A percentile compares a stretch with the other conserved stretches of the same genome.
These are phyloP conservation scores for Suillus sp. DNA, from an alignment of 768 basidiomycete genomes.

Conservation along the genomic window DNA sequence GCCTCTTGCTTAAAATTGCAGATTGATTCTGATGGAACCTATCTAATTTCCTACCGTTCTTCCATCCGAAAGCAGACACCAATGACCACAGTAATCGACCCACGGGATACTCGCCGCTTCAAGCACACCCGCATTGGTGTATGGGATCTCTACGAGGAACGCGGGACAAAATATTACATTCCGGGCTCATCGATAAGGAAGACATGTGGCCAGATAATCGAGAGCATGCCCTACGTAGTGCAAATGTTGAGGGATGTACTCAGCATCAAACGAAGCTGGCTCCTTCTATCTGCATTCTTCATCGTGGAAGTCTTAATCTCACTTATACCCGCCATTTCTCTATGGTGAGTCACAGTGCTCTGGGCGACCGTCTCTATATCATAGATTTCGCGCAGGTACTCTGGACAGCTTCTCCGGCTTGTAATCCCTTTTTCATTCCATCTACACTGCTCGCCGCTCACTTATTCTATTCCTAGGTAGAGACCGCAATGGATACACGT, in stretches of 20 bases:
- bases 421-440: no score
- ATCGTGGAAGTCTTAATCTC: slow-evolving; percentile 44
- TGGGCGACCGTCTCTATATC: background rate
- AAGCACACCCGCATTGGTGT: slow-evolving; percentile 52
- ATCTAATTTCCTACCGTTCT: no score
- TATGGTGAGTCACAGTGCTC: slow-evolving; percentile 49
- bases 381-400: no score
- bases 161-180: slow-evolving; percentile 36
- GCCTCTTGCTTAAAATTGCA: no score
- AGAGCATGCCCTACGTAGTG: slow-evolving; percentile 61
- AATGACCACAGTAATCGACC: background rate
- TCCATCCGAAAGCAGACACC: no score
- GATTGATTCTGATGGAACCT: no score
- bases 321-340: slow-evolving; percentile 60
- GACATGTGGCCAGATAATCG: slow-evolving; percentile 46
- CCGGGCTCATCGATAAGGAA: slow-evolving; percentile 49
- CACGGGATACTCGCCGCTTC: background rate
- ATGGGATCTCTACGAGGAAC: slow-evolving; percentile 74
- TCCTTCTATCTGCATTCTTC: slow-evolving; percentile 51
- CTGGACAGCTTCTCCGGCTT: no score
- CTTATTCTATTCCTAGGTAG: no score
- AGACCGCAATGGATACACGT: no score
- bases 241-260: slow-evolving; percentile 64
- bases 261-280: slow-evolving; percentile 51
- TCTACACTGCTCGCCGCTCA: no score